phyloP scores from a whole-genome alignment of 257 asterid species.

The Salvia miltiorrhiza region DNA sequence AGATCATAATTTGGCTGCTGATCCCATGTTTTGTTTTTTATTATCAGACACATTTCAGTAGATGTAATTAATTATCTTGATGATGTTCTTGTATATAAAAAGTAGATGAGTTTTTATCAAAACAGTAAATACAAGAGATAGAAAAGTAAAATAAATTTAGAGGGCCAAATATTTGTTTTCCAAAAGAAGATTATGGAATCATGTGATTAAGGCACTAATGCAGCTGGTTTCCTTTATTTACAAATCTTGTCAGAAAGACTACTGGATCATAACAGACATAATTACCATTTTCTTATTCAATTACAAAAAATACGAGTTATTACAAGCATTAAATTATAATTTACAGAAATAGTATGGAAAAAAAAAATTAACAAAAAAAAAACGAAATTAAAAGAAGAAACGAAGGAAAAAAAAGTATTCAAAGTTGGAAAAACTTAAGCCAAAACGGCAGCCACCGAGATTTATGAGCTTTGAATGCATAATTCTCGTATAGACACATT shows the following conservation, averaged over 20 bases:
- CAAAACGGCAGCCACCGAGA: conserved; percentile 38
- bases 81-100: background rate
- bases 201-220: background rate
- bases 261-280: background rate
- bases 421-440: background rate
- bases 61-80: background rate
- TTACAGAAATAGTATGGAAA: background rate
- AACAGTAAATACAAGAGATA: background rate
- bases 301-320: background rate
- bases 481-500: conserved; percentile 31
- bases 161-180: background rate
- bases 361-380: too few species aligned
- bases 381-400: too few species aligned
- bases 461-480: conserved; percentile 36
- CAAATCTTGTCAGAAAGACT: background rate
- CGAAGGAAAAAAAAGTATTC: background rate
- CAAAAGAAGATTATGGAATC: background rate
- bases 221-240: background rate
- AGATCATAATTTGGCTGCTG: too few species aligned
- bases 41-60: background rate
- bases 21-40: background rate
- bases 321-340: background rate
- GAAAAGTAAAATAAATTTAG: background rate
- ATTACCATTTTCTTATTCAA: background rate
- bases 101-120: background rate